Percentiles rank a stretch among this genome's conserved stretches.
Evolutionary conservation across 192 early-diverging fungal species (phyloP).

Genomic region (Backusella mclennaniae): DNA sequence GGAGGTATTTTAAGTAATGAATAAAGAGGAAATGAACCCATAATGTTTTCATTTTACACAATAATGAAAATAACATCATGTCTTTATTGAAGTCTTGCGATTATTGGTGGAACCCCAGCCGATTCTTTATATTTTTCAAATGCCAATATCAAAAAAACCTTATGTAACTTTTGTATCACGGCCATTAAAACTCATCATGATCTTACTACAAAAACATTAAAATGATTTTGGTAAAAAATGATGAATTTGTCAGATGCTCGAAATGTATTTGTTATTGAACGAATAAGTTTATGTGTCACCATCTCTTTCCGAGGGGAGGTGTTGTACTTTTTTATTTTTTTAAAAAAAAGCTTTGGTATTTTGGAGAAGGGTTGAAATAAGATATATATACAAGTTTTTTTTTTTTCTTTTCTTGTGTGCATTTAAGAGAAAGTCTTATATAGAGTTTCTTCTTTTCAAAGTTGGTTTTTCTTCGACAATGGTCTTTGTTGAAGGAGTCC

Average conservation of each 20-base stretch:
- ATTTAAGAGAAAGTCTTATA: not conserved
- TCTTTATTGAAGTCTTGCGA: no score
- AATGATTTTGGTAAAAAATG: not conserved
- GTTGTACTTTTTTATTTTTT: not conserved
- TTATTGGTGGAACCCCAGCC: not conserved
- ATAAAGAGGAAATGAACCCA: not conserved
- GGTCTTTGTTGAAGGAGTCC: not conserved
- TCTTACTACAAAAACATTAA: not conserved
- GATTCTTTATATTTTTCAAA: not conserved
- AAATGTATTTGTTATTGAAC: not conserved
- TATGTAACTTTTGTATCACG: not conserved
- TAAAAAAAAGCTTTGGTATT: not conserved
- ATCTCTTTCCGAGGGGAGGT: not conserved
- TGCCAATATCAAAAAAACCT: not conserved
- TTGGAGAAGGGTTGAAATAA: not conserved
- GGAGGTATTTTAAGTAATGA: no score
- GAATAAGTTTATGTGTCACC: not conserved
- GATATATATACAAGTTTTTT: not conserved
- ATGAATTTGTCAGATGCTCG: not conserved
- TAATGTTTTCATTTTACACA: no score
- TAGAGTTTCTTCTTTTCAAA: slow-evolving; percentile 11
- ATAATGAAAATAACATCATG: not conserved
- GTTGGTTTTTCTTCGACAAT: not conserved
- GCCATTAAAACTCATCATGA: not conserved
- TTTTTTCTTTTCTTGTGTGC: not conserved